Evolutionary conservation across 495 filamentous ascomycete species (phyloP), one percentile per base, ranked within the genome.

Genomic region (Cercophora newfieldiana): DNA sequence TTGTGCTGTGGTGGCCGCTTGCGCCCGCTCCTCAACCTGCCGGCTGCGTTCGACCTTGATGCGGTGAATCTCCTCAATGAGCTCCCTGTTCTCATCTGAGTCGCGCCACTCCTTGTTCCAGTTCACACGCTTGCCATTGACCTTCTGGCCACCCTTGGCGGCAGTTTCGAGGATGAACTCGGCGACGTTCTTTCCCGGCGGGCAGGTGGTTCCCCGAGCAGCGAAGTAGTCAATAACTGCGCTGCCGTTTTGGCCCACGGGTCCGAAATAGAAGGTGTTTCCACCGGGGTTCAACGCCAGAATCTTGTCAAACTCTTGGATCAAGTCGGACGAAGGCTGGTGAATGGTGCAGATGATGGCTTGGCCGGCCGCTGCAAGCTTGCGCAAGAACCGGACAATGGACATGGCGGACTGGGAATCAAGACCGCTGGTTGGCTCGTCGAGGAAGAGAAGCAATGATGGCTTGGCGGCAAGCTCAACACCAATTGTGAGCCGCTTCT

Each of bases 401-500:
- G 88, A 91, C 73, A 84, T 91, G 0, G 93, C 93, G 0, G 89
- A 89, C 70, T 97, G 92, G 26, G 87, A 89, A 75, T 97, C 94
- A 3, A 97, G 85, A 60, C 94, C 94, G 58, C 87, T 90, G 3
- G 91, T 93, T 3, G 91, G 91, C 68, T 93, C 90, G 70, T 93
- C 90, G 30, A 93, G 76, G 74, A 93, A 93, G 64, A 93, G 84
- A 5, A 92, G 69, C 0, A 94, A 81, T 24, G 86, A 88, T 0
- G 94, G 94, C 71, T 93, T 93, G 5, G 94, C 92, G 2, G 91
- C 94, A 1, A 98, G 79, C 73, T 98, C 94, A 5, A 98, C 94
- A 61, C 91, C 94, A 63, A 98, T 97, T 1, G 94, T 97, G 2
- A 97, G 68, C 25, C 90, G 63, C 83, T 91, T 79, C 77, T 79